Evolutionary conservation across 495 filamentous ascomycete genomes (phyloP).

Genomic region (Penicillium waksmanii): DNA sequence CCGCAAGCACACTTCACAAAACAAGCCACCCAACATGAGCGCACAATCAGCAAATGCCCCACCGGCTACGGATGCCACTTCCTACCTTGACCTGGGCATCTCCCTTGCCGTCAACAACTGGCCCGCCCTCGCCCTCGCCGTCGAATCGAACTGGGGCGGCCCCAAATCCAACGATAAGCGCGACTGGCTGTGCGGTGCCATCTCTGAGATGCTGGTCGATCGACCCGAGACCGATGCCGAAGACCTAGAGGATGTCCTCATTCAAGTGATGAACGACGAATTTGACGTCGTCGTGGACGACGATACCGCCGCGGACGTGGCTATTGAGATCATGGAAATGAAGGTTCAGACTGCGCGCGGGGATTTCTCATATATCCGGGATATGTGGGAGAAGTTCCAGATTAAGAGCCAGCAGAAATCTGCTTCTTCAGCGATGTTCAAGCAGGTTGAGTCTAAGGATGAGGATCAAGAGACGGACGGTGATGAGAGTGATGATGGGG

Average conservation of each 20-base stretch:
- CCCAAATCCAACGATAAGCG: constrained; percentile 83
- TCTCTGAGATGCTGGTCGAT: constrained; percentile 77
- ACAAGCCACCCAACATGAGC: constrained; percentile 27
- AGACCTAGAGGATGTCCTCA: constrained; percentile 79
- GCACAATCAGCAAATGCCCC: constrained; percentile 23
- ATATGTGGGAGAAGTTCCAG: constrained; percentile 68
- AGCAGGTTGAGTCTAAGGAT: constrained; percentile 56
- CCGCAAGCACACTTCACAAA: constrained; percentile 7
- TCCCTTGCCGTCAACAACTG: constrained; percentile 80
- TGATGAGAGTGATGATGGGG: constrained; percentile 63
- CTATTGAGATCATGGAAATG: constrained; percentile 69
- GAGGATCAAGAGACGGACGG: constrained; percentile 57
- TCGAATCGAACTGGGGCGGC: constrained; percentile 87
- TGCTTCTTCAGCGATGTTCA: constrained; percentile 56
- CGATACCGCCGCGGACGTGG: constrained; percentile 75
- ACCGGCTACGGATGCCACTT: constrained; percentile 27
- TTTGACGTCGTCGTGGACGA: constrained; percentile 92
- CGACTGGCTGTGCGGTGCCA: constrained; percentile 91
- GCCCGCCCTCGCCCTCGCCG: constrained; percentile 83
- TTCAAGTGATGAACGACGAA: constrained; percentile 93
- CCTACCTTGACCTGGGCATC: constrained; percentile 79
- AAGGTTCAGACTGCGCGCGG: constrained; percentile 63
- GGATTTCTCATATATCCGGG: constrained; percentile 68
- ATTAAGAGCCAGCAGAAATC: constrained; percentile 56
- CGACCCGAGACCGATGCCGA: constrained; percentile 77